These are phyloP conservation scores for Mitosporidium daphniae DNA, from an alignment of 371 early-diverging fungal genomes.

Conservation along the genomic window DNA sequence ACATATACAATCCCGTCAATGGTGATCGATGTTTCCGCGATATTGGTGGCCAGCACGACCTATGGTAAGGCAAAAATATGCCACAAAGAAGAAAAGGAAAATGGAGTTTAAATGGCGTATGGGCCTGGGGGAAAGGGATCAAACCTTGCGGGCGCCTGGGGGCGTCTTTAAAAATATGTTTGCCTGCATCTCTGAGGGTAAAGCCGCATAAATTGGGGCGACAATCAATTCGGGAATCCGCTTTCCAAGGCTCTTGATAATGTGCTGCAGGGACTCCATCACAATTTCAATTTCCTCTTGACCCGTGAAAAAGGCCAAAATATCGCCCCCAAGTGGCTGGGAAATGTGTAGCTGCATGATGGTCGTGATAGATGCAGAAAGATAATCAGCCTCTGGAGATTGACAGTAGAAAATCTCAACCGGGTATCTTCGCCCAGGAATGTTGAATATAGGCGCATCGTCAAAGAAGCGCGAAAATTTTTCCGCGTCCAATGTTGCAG, in stretches of 20 bases:
- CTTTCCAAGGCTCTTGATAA: constrained; percentile 17
- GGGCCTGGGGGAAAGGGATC: constrained; percentile 10
- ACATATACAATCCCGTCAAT: constrained; percentile 90
- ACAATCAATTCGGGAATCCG: constrained; percentile 27
- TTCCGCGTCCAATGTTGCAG: constrained; percentile 87
- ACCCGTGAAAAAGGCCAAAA: constrained; percentile 65
- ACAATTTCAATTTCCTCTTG: constrained; percentile 71
- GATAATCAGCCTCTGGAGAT: constrained; percentile 42
- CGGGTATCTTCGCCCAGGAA: constrained; percentile 57
- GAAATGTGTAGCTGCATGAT: constrained; percentile 38
- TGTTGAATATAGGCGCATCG: constrained; percentile 64
- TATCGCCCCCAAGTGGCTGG: constrained; percentile 47
- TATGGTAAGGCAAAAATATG: constrained; percentile 33
- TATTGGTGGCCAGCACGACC: constrained; percentile 31
- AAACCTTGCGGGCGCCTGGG: constrained; percentile 3
- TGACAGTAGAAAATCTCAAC: constrained; percentile 56
- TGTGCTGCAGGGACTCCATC: constrained; percentile 35
- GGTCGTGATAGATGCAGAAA: constrained; percentile 41
- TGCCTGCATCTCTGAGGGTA: constrained; percentile 48
- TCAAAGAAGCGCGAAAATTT: constrained; percentile 78
- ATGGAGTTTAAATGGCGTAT: constrained; percentile 12
- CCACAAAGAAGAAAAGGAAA: constrained; percentile 14
- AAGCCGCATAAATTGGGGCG: constrained; percentile 53
- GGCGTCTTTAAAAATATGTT: constrained; percentile 52
- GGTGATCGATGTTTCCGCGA: constrained; percentile 91